phyloP scores from a whole-genome alignment of 352 stramenopile genomes.

The Pythium insidiosum region DNA sequence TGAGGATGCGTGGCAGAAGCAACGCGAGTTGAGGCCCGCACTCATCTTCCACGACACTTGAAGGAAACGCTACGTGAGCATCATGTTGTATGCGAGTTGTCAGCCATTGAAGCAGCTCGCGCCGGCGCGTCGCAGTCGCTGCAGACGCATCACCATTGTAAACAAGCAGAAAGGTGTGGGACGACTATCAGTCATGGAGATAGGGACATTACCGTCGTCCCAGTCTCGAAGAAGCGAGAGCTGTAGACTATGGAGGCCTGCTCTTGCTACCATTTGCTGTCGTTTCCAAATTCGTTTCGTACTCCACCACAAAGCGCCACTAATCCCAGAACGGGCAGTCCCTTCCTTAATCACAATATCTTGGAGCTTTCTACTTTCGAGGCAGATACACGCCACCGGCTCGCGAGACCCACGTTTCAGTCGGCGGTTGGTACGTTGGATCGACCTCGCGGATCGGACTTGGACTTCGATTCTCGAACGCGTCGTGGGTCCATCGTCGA shows the following conservation, averaged over 20 bases:
- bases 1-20: constrained; percentile 48
- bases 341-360: too few relatives aligned
- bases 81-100: constrained; percentile 16
- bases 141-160: not conserved
- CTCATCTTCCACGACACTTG: constrained; percentile 29
- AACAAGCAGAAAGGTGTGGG: not conserved
- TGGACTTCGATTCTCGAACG: constrained; percentile 63
- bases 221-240: constrained; percentile 50
- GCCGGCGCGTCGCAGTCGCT: constrained; percentile 44
- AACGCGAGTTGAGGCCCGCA: constrained; percentile 39
- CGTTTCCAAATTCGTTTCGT: too few relatives aligned
- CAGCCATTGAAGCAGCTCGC: constrained; percentile 50
- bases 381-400: constrained; percentile 76
- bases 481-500: constrained; percentile 60
- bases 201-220: constrained; percentile 41
- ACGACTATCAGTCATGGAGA: too few relatives aligned
- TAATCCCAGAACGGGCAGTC: too few relatives aligned
- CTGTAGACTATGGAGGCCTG: too few relatives aligned
- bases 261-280: constrained; percentile 4
- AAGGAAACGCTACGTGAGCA: not conserved
- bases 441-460: constrained; percentile 53
- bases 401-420: constrained; percentile 64
- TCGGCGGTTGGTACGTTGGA: constrained; percentile 59
- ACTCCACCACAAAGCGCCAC: too few relatives aligned
- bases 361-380: constrained; percentile 24